phyloP scores from a whole-genome alignment of 495 filamentous ascomycete genomes.

The Daldinia loculata region DNA sequence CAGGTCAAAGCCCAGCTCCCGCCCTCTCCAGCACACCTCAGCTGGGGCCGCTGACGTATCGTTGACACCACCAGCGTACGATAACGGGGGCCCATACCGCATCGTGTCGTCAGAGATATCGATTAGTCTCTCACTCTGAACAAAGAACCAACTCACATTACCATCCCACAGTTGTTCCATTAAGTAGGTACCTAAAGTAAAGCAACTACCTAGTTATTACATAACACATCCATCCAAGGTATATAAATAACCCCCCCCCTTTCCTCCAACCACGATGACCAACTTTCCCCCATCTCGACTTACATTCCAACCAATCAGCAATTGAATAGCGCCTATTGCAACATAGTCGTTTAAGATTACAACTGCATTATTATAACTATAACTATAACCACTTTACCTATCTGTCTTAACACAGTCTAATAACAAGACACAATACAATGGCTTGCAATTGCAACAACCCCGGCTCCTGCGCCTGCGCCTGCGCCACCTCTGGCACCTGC shows the following conservation, averaged over 20 bases:
- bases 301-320: constrained; percentile 39
- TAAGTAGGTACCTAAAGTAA: too few species aligned
- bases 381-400: background rate
- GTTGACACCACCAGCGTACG: constrained; percentile 18
- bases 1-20: constrained; percentile 10
- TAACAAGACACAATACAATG: constrained; percentile 35
- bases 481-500: constrained; percentile 42
- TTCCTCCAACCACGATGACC: constrained; percentile 40
- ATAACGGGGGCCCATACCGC: background rate
- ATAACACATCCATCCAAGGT: background rate
- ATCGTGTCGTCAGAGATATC: constrained; percentile 33
- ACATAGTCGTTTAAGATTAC: constrained; percentile 31
- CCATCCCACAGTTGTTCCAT: background rate
- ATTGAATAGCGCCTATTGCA: constrained; percentile 21
- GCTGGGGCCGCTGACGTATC: constrained; percentile 32
- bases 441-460: constrained; percentile 43
- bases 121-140: background rate
- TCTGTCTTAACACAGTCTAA: background rate
- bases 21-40: background rate
- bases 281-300: constrained; percentile 19
- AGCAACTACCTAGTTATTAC: background rate
- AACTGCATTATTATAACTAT: constrained; percentile 1
- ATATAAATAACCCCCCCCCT: constrained; percentile 35
- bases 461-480: constrained; percentile 39
- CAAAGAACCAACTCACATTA: background rate